Percentiles rank a stretch among this genome's conserved stretches.
These are phyloP conservation scores for Rosa chinensis DNA, from an alignment of 306 rosid genomes.

Conservation along the genomic window DNA sequence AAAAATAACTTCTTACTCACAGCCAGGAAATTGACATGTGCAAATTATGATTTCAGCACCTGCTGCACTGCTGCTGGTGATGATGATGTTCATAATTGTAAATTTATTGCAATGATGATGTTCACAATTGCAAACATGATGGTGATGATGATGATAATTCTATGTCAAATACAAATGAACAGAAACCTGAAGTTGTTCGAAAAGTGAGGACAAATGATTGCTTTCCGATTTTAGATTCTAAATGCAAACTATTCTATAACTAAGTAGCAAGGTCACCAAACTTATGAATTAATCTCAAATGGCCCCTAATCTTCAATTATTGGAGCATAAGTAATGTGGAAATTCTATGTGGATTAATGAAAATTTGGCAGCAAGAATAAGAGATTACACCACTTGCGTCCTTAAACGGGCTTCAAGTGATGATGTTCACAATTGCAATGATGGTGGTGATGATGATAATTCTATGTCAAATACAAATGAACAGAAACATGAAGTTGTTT, in stretches of 20 bases:
- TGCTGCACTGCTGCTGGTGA: conserved; percentile 19
- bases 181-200: background rate
- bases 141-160: background rate
- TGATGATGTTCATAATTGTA: conserved; percentile 21
- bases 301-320: background rate
- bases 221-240: background rate
- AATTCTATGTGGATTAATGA: background rate
- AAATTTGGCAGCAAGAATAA: conserved; percentile 19
- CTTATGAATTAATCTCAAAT: background rate
- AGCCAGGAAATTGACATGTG: conserved; percentile 30
- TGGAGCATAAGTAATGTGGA: background rate
- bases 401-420: conserved; percentile 70
- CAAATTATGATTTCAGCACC: conserved; percentile 22
- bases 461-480: too few species aligned
- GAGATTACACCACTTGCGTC: conserved; percentile 77
- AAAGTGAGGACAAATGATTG: background rate
- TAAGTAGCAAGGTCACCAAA: background rate
- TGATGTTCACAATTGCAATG: conserved; percentile 1
- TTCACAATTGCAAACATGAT: background rate
- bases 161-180: background rate
- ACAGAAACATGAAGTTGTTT: too few species aligned
- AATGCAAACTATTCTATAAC: background rate
- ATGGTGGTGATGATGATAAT: too few species aligned
- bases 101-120: background rate
- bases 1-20: conserved; percentile 40